Base-by-base conservation (phyloP, 2,329 filamentous ascomycete genomes). In the Endoconidiophora laricicola region DNA sequence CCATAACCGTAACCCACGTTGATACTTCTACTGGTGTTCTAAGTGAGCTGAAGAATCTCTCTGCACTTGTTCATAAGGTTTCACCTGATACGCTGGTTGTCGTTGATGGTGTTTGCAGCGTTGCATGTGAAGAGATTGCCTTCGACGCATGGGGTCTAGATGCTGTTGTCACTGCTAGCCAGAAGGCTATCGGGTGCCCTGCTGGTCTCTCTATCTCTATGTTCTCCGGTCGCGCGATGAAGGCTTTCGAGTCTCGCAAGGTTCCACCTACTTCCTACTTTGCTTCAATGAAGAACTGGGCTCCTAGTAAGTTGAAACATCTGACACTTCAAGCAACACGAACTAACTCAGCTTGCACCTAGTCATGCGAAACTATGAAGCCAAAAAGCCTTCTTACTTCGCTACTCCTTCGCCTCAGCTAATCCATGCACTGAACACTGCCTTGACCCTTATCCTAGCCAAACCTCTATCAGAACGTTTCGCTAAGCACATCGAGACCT, bases 311-410 rank as follows among this genome's bases (percentile, higher is more conserved):
- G 76, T 66, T 52, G 52, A 10, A n/a, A 9, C 1, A 9, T 36
- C 24, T 9, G 22, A 36, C 18, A 24, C 7, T 43, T 24, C 12
- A 33, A 12, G 20, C 24, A 41, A 20, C 52, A 57, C 24, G 56
- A 52, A 10, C 16, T 18, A 18, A 47, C 20, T 46, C 36, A 41
- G 18, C 16, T 24, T 45, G 20, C 18, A 9, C 22, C 23, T 14
- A 85, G 83, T 98, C 66, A 96, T 98, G 90, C 80, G 91, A 69
- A 96, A 95, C 69, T 98, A 98, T 67, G 91, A 98, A 70, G 86
- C 86, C 56, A 86, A 88, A 72, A 98, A 96, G 71, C 79, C 91
- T 37, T 94, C 87, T 2, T 98, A 98, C 72, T 98, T 98, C 62
- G 91, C 91, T 37, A 98, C 91, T 1, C 91, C 91, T 1, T 87